Conservation (phyloP, 179 eudicot genomes). For the Vitellaria paradoxa region DNA sequence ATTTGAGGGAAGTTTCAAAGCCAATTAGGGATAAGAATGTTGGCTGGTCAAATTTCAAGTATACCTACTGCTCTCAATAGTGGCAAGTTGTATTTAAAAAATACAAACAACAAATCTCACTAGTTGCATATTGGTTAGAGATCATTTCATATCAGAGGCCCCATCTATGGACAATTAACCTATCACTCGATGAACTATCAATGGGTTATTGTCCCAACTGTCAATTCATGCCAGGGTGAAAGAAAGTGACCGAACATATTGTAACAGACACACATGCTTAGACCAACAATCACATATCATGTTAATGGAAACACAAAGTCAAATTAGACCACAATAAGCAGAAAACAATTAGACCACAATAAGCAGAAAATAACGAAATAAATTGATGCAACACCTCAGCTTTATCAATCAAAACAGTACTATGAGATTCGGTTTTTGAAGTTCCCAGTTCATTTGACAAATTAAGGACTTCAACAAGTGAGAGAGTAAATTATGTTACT, state of each 20-base stretch:
- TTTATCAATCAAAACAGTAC: conserved; percentile 3
- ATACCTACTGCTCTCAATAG: neutral
- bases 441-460: conserved; percentile 12
- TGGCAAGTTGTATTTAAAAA: neutral
- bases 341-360: conserved; percentile 25
- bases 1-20: neutral
- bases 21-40: no score
- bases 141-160: conserved; percentile 11
- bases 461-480: neutral
- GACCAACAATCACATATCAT: conserved; percentile 22
- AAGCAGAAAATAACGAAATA: conserved; percentile 22
- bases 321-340: conserved; percentile 22
- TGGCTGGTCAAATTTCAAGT: no score
- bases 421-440: neutral
- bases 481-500: neutral
- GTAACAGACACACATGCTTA: conserved; percentile 21
- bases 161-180: conserved; percentile 13
- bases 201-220: neutral
- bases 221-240: conserved; percentile 23
- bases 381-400: neutral
- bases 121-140: neutral
- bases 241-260: conserved; percentile 26
- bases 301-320: conserved; percentile 20
- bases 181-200: conserved; percentile 8
- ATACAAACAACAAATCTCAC: neutral